Base-by-base conservation (phyloP, 1,284 basidiomycete genomes). In the Cutaneotrichosporon sp. region DNA sequence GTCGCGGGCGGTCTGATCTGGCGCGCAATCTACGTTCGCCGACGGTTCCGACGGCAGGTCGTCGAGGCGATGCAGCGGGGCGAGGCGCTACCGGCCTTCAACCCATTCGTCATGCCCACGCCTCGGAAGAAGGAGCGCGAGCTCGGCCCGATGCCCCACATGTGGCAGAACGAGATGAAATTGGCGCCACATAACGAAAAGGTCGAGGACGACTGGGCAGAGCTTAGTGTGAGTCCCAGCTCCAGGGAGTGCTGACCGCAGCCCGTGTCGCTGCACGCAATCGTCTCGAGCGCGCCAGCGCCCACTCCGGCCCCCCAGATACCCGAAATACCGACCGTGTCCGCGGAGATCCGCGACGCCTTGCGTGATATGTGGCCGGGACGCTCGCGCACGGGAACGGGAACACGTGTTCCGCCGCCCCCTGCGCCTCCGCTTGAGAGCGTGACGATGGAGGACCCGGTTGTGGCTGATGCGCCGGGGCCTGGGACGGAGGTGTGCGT, bases 121-220 rank as follows among this genome's bases (percentile, higher is more conserved):
- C n/a, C 16, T 9, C 45, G 44, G 19, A 62, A 66, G 47, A 59
- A 65, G 49, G 49, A 55, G 22, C 60, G 58, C 27, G 53, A 58
- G 46, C 52, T 71, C 17, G 67, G 65, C 11, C 66, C 67, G 29
- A 67, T 64, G 55, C 70, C 71, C 12, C 60, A 49, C 12, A 52
- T 74, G 52, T 71, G 67, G 67, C 68, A 74, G 53, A 59, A 53
- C 39, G 62, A 64, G 57, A 66, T 69, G 64, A n/a, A n/a, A n/a
- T n/a, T n/a, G n/a, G 38, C 26, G 33, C 19, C 46, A 16, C 26
- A 19, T 39, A 26, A 26, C 14, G 31, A 29, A 17, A 20, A 19
- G 38, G 44, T 19, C 11, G 22, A 25, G 27, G 20, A 3, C 17
- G 19, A 32, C 14, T 22, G 25, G 29, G 17, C 9, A 19, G 35